Conservation (phyloP, 2,329 filamentous ascomycete species). For the Juglanconis juglandina region DNA sequence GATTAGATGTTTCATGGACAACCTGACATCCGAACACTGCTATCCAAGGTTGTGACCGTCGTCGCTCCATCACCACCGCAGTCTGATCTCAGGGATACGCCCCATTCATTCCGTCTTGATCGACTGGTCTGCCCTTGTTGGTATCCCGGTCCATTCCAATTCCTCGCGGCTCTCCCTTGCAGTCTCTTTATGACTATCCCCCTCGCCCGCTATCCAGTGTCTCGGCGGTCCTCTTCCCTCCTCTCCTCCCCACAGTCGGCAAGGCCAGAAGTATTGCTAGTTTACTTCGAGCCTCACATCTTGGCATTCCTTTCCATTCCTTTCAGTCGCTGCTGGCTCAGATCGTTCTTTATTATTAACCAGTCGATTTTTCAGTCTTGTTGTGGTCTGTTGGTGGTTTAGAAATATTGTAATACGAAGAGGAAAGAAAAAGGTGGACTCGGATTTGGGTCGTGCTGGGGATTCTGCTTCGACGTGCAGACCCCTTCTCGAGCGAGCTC, state of each 20-base stretch:
- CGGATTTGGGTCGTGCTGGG: neutral
- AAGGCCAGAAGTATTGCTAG: slow-evolving; percentile 42
- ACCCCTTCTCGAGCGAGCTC: slow-evolving; percentile 8
- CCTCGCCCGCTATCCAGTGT: slow-evolving; percentile 23
- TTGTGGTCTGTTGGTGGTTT: slow-evolving; percentile 21
- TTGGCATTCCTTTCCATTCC: slow-evolving; percentile 37
- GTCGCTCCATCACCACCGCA: slow-evolving; percentile 1
- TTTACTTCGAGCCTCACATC: slow-evolving; percentile 33
- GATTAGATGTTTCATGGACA: slow-evolving; percentile 36
- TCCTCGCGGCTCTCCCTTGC: slow-evolving; percentile 8
- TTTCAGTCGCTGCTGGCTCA: slow-evolving; percentile 59
- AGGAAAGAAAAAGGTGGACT: slow-evolving; percentile 20
- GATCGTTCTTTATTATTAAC: slow-evolving; percentile 44
- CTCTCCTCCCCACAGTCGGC: slow-evolving; percentile 29
- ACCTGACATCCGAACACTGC: slow-evolving; percentile 35
- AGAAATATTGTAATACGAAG: slow-evolving; percentile 26
- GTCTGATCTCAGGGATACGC: slow-evolving; percentile 15
- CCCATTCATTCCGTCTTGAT: slow-evolving; percentile 19
- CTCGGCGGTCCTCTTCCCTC: slow-evolving; percentile 25
- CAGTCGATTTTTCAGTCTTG: slow-evolving; percentile 26
- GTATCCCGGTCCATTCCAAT: neutral
- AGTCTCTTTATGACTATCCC: slow-evolving; percentile 38
- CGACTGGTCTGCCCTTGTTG: slow-evolving; percentile 7
- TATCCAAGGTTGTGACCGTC: slow-evolving; percentile 14
- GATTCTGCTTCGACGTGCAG: slow-evolving; percentile 13